Conservation (phyloP, 257 asterid genomes). For the Echites panduratus region DNA sequence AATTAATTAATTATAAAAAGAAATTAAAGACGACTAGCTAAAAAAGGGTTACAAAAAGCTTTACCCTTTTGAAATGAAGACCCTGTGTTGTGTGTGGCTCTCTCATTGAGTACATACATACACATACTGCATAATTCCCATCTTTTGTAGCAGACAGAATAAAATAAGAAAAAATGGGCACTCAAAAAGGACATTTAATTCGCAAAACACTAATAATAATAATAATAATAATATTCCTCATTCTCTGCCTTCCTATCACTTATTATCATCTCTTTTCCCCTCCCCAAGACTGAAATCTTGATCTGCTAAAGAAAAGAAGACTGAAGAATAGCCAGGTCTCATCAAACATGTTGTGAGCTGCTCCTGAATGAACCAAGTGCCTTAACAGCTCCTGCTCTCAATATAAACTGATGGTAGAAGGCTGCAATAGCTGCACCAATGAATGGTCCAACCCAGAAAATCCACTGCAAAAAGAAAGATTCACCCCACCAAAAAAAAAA, state of each 20-base stretch:
- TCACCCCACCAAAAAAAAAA: not conserved
- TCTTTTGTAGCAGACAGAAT: not conserved
- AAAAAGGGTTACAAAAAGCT: not conserved
- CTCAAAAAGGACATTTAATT: not conserved
- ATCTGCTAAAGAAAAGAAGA: not conserved
- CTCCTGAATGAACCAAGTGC: slow-evolving; percentile 32
- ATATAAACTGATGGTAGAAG: slow-evolving; percentile 32
- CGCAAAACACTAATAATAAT: no score
- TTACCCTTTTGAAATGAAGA: not conserved
- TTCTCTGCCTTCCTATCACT: no score
- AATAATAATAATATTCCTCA: no score
- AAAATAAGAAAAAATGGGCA: not conserved
- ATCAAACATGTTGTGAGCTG: slow-evolving; percentile 19
- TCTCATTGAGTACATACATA: no score
- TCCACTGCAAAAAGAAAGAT: slow-evolving; percentile 25
- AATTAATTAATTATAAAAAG: no score
- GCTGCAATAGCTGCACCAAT: slow-evolving; percentile 44
- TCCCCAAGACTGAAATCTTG: not conserved
- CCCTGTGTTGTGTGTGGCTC: no score
- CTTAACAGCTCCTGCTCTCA: slow-evolving; percentile 35
- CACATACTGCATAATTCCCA: no score
- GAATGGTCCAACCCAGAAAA: slow-evolving; percentile 45
- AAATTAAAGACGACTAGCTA: not conserved
- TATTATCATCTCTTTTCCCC: not conserved
- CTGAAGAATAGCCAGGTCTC: no score